Evolutionary conservation across 1,284 basidiomycete species (phyloP).

Genomic region (Puccinia polysora): DNA sequence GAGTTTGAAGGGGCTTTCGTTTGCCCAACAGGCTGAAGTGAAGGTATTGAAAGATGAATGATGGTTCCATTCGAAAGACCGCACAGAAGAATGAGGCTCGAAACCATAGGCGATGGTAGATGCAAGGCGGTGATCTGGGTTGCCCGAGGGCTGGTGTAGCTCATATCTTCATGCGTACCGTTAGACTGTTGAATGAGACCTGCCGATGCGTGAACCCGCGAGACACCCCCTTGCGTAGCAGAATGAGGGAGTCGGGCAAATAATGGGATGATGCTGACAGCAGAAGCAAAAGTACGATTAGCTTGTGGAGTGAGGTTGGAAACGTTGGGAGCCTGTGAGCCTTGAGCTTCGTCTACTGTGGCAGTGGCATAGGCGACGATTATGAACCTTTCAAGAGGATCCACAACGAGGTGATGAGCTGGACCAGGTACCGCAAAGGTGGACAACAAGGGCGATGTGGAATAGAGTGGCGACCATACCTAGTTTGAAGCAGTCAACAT

Average conservation of each 20-base stretch:
- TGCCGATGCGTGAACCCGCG: conserved; percentile 17
- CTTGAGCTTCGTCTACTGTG: neutral
- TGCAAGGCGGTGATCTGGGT: conserved; percentile 38
- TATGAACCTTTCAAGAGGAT: conserved; percentile 76
- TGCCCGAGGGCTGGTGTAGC: conserved; percentile 11
- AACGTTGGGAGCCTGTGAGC: neutral
- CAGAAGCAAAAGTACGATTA: neutral
- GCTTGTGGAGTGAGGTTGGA: conserved; percentile 4
- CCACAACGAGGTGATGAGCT: conserved; percentile 68
- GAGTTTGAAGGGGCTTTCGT: conserved; percentile 7
- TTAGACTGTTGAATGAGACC: conserved; percentile 12
- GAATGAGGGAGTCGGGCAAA: conserved; percentile 27
- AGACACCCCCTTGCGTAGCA: conserved; percentile 21
- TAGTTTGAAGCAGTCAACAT: conserved; percentile 8
- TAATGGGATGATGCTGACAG: conserved; percentile 25
- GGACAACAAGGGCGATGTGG: conserved; percentile 45
- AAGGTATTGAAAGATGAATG: conserved; percentile 32
- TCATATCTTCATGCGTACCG: neutral
- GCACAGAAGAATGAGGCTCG: conserved; percentile 14
- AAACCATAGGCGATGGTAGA: conserved; percentile 17
- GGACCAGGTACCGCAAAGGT: conserved; percentile 59
- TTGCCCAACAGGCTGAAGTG: conserved; percentile 21
- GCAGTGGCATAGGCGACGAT: conserved; percentile 62
- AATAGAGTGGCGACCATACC: conserved; percentile 47
- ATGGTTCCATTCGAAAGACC: conserved; percentile 34